These are phyloP conservation scores for Hymenochaete sp. DNA, from an alignment of 1,284 basidiomycete species.

Conservation along the genomic window DNA sequence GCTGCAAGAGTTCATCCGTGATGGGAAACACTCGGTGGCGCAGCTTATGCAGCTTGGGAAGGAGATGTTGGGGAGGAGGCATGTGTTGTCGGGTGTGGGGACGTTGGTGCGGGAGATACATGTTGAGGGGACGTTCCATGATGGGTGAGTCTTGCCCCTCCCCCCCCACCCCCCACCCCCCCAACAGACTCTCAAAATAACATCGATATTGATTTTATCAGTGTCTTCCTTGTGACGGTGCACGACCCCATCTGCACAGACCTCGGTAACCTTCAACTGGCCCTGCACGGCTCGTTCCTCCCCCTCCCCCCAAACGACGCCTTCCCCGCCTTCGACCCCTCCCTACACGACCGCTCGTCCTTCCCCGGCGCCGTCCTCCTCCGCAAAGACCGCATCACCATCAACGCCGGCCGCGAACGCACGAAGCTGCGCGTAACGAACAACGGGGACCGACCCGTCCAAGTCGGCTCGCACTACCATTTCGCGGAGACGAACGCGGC, in stretches of 20 bases:
- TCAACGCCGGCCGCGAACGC: constrained; percentile 69
- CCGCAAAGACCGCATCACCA: constrained; percentile 55
- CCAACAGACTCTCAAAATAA: constrained; percentile 12
- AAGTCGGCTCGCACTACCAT: constrained; percentile 91
- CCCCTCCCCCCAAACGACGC: constrained; percentile 62
- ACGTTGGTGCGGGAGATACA: constrained; percentile 73
- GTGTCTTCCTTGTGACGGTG: constrained; percentile 90
- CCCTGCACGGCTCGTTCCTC: constrained; percentile 89
- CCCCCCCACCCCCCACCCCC: neutral
- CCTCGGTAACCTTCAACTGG: constrained; percentile 67
- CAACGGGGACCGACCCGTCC: constrained; percentile 89
- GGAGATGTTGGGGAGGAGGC: constrained; percentile 77
- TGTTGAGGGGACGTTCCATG: constrained; percentile 85
- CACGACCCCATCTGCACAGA: constrained; percentile 90
- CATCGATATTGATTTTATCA: constrained; percentile 25
- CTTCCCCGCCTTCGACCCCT: constrained; percentile 50
- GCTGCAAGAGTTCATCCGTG: constrained; percentile 91
- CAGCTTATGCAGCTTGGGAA: constrained; percentile 92
- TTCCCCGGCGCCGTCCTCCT: constrained; percentile 72
- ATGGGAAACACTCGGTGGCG: constrained; percentile 83
- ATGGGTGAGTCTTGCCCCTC: constrained; percentile 48
- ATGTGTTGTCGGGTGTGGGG: constrained; percentile 79
- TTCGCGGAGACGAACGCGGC: constrained; percentile 86
- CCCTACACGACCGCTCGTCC: constrained; percentile 43
- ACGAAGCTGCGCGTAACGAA: constrained; percentile 79